These are phyloP conservation scores for Thielaviopsis punctulata DNA, from an alignment of 2,329 filamentous ascomycete species.

Conservation along the genomic window DNA sequence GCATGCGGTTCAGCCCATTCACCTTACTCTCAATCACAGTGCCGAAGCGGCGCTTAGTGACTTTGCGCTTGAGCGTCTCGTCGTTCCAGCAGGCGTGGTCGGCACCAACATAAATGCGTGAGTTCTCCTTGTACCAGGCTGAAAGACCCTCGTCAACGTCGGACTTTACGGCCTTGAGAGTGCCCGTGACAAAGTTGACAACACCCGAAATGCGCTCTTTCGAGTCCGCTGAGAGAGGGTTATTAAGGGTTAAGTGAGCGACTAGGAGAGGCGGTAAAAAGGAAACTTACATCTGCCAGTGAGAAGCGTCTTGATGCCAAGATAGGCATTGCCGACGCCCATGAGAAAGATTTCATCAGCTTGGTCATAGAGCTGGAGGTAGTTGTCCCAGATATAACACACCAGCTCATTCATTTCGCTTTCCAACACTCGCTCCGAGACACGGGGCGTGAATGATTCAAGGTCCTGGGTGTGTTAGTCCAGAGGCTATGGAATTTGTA, in stretches of 20 bases:
- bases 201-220: slow-evolving; percentile 53
- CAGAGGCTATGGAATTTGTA: neutral
- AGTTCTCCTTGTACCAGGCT: slow-evolving; percentile 71
- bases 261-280: slow-evolving; percentile 6
- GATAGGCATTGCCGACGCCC: slow-evolving; percentile 77
- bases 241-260: slow-evolving; percentile 11
- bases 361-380: slow-evolving; percentile 61
- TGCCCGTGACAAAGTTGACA: slow-evolving; percentile 66
- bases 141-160: slow-evolving; percentile 58
- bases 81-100: slow-evolving; percentile 63
- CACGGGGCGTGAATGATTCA: slow-evolving; percentile 28
- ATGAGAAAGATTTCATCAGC: slow-evolving; percentile 65
- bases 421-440: slow-evolving; percentile 32
- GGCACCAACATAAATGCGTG: slow-evolving; percentile 58
- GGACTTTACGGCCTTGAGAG: slow-evolving; percentile 60
- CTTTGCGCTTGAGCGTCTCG: slow-evolving; percentile 39
- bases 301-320: slow-evolving; percentile 66
- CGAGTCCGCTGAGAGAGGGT: slow-evolving; percentile 28
- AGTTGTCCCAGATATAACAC: slow-evolving; percentile 91
- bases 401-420: slow-evolving; percentile 55
- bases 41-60: slow-evolving; percentile 43
- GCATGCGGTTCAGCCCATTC: slow-evolving; percentile 36
- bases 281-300: slow-evolving; percentile 50
- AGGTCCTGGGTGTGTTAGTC: slow-evolving; percentile 22
- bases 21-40: slow-evolving; percentile 35